Base-by-base conservation (phyloP, 768 basidiomycete species). In the Mycena filopes region DNA sequence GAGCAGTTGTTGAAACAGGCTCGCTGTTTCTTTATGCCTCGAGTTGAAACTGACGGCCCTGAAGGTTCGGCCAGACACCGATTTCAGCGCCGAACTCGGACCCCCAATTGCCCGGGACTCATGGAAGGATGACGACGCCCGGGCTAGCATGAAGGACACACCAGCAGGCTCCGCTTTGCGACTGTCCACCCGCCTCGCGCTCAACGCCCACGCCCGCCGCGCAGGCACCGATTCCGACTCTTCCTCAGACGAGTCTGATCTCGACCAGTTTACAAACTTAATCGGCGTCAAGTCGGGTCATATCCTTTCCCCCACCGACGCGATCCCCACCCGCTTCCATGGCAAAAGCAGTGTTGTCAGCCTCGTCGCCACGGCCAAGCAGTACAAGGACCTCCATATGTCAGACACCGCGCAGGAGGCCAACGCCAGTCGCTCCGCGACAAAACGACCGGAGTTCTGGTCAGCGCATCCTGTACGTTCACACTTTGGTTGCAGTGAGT, bases 1-100 rank as follows among this genome's bases (percentile, higher is more conserved):
- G 88, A 89, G 68, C 73, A 79, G 2, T 74, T 90, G 9, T 72
- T 91, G 28, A 78, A 81, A 64, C 79, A 84, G 74, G 89, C 87
- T 70, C 71, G 78, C 75, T 36, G 38, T 40, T 38, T 45, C 42
- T 28, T 47, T 13, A 41, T 42, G 18, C 16, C 57, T 47, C 36
- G 18, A 15, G 45, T 29, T 38, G n/a, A 58, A 46, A 46, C 50
- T 58, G 45, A 58, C 55, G 15, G 56, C 38, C 25, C 15, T n/a
- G 28, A 70, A 92, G 91, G 79, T 92, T 68, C 83, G 81, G 29
- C 91, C 91, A 31, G 84, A 86, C 65, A 73, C 77, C 47, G 88
- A 91, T 72, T 89, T 90, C 72, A 82, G 86, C 36, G 76, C 82
- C 23, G 86, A 89, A 66, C 79, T 93, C 49, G 91, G 91, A 0